Evolutionary conservation across 768 basidiomycete species (phyloP), one percentile per base, ranked within the genome.

Genomic region (Favolaschia claudopus): DNA sequence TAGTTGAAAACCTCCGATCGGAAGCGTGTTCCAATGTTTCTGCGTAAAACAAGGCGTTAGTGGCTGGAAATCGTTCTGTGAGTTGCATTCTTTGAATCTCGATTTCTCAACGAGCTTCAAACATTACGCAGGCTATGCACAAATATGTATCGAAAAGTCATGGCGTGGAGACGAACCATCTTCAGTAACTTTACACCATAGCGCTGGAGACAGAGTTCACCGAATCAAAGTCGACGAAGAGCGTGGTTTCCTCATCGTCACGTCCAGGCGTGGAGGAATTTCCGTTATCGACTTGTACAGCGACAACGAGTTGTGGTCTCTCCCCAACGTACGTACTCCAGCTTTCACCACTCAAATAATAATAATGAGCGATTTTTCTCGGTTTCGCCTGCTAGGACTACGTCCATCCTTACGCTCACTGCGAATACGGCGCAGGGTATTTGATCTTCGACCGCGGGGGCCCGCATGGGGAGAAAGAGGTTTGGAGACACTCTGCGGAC

Each of bases 161-260:
- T 92, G 89, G 90, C 62, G 72, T 2, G 90, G 86, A 7, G 72
- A 74, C 33, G 82, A 76, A 0, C 75, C 79, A 3, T 83, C 83
- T 12, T 61, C 62, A 4, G 66, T 75, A 14, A 78, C 70, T 20
- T 57, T 72, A n/a, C 70, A 82, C 33, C 61, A 67, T 1, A 55
- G 69, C 8, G 54, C 76, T 7, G 76, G 80, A 20, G 60, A 63
- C 24, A 65, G 69, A 5, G 85, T 90, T 0, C 90, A 93, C 71
- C 85, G 90, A 7, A 85, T 93, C 74, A 93, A 93, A 72, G 81
- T 89, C 20, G 92, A 94, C 55, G 85, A 89, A 64, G 71, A 77
- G 29, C 78, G 77, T 10, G 83, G 85, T 4, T 77, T 88, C 22
- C 74, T 89, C 46, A 82, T 93, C 37, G 81, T 82, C 4, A 91